Percentiles rank a stretch among this genome's conserved stretches.
Evolutionary conservation across 2,329 filamentous ascomycete genomes (phyloP).

Genomic region (Diaporthe sp.): DNA sequence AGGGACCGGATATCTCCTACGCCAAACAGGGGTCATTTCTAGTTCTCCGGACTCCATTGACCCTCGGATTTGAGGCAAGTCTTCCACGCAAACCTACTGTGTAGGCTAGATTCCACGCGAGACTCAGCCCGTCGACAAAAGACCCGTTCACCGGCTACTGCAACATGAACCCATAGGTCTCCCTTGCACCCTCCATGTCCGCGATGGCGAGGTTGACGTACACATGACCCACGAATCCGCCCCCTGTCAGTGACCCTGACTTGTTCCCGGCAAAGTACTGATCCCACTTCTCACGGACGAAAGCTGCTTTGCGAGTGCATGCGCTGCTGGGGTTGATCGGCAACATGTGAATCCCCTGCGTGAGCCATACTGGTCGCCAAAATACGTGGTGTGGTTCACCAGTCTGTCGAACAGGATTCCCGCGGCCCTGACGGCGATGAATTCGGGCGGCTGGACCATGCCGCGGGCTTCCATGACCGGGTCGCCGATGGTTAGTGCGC

Average conservation of each 20-base stretch:
- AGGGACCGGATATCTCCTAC: no score
- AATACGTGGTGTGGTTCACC: constrained; percentile 39
- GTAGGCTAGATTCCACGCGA: not conserved
- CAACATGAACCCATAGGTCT: not conserved
- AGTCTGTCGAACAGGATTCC: constrained; percentile 37
- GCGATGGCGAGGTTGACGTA: no score
- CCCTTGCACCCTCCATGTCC: not conserved
- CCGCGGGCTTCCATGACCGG: constrained; percentile 40
- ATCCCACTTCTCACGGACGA: constrained; percentile 3
- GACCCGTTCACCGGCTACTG: not conserved
- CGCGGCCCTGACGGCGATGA: no score
- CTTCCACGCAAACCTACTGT: not conserved
- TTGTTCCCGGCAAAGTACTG: constrained; percentile 2
- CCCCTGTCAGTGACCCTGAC: not conserved
- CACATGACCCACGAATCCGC: no score
- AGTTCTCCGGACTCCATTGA: not conserved
- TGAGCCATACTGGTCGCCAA: constrained; percentile 32
- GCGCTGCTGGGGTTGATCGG: constrained; percentile 34
- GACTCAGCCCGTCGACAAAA: not conserved
- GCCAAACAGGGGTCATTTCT: not conserved
- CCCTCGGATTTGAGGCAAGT: not conserved
- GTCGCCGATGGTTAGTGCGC: constrained; percentile 36
- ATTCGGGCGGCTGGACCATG: not conserved
- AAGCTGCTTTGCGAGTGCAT: not conserved
- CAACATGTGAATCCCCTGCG: constrained; percentile 39